A percentile compares a stretch with the other conserved stretches of the same genome.
These are phyloP conservation scores for Penicillium concentricum DNA, from an alignment of 2,329 filamentous ascomycete species.

Conservation along the genomic window DNA sequence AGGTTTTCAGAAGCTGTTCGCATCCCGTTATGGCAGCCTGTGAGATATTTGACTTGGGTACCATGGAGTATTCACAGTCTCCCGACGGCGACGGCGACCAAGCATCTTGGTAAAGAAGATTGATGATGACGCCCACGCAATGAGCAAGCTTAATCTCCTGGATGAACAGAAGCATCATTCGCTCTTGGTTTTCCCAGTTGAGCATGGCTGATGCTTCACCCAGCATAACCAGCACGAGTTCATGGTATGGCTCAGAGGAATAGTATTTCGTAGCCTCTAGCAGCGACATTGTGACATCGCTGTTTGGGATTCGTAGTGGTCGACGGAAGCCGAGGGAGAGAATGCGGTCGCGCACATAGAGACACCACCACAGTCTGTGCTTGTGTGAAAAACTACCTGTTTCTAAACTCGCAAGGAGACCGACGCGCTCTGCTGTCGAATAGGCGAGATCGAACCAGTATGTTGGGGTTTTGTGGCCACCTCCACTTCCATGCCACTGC, in stretches of 20 bases:
- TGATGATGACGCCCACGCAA: conserved; percentile 3
- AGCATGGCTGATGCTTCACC: conserved; percentile 5
- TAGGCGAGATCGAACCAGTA: conserved; percentile 17
- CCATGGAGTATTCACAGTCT: neutral
- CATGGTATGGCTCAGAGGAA: conserved; percentile 6
- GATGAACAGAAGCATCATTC: conserved; percentile 9
- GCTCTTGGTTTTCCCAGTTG: conserved; percentile 9
- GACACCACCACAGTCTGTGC: conserved; percentile 13
- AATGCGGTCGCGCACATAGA: conserved; percentile 14
- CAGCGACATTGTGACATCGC: conserved; percentile 6
- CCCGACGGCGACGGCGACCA: conserved; percentile 1
- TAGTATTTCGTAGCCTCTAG: conserved; percentile 7
- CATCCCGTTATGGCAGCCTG: neutral
- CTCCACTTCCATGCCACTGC: conserved; percentile 12
- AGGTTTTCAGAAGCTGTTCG: conserved; percentile 3
- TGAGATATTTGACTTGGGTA: neutral
- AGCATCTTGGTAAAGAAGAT: conserved; percentile 3
- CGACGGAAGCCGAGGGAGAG: conserved; percentile 11
- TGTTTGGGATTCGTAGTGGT: conserved; percentile 5
- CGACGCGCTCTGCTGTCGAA: conserved; percentile 13
- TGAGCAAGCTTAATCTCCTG: conserved; percentile 7
- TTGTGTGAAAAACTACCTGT: conserved; percentile 8
- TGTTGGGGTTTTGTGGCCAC: conserved; percentile 8
- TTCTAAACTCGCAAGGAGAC: conserved; percentile 3
- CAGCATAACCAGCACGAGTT: neutral